Evolutionary conservation across 1,284 basidiomycete genomes (phyloP).

Genomic region (Ganoderma lingzhi): DNA sequence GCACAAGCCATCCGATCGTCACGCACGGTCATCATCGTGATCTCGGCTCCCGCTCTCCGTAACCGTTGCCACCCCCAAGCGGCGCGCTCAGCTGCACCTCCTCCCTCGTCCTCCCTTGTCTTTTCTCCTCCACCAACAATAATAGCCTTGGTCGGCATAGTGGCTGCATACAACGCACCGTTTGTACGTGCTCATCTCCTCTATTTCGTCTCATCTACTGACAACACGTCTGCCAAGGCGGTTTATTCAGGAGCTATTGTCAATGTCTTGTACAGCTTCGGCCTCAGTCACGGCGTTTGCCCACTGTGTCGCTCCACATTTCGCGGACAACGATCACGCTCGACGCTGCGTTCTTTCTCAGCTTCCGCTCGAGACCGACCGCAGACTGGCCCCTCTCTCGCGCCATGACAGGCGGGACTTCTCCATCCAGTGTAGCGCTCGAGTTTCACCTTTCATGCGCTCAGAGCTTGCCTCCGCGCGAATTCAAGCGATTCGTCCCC

Average conservation of each 20-base stretch:
- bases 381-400: background rate
- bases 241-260: background rate
- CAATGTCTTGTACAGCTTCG: conserved; percentile 3
- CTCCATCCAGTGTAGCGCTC: background rate
- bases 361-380: background rate
- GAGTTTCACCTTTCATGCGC: background rate
- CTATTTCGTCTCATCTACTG: background rate
- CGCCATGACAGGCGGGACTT: background rate
- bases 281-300: background rate
- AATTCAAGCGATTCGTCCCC: background rate
- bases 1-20: background rate
- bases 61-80: background rate
- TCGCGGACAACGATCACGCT: background rate
- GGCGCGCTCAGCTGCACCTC: no score
- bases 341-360: background rate
- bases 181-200: background rate
- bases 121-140: background rate
- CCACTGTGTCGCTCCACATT: background rate
- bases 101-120: background rate
- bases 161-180: background rate
- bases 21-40: background rate
- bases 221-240: background rate
- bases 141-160: conserved; percentile 6
- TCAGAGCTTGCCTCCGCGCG: background rate
- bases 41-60: background rate